Conservation (phyloP, 2,329 filamentous ascomycete genomes). For the Alternaria conjuncta region DNA sequence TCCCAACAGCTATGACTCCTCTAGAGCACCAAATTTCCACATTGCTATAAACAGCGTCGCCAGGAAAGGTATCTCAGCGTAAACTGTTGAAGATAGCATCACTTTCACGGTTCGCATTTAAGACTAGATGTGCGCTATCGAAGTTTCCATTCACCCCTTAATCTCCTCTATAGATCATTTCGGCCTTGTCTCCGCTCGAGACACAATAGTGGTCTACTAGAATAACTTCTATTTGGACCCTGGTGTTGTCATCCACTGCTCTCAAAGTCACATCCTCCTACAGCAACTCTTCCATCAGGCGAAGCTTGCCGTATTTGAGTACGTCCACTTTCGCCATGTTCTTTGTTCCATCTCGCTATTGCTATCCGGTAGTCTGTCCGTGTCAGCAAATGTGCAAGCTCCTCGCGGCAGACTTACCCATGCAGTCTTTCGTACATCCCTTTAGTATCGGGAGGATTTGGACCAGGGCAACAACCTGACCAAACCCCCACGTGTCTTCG, state of each 20-base stretch:
- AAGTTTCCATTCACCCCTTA: not conserved
- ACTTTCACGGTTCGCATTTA: not conserved
- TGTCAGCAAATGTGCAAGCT: not conserved
- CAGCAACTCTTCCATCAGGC: not conserved
- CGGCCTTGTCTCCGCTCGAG: not conserved
- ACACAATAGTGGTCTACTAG: not conserved
- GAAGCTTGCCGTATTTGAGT: not conserved
- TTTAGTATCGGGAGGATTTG: not conserved
- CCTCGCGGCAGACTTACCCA: not conserved
- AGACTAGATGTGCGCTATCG: not conserved
- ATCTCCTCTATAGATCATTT: not conserved
- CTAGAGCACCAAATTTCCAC: not conserved
- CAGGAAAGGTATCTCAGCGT: conserved; percentile 1
- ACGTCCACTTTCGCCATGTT: too few relatives aligned
- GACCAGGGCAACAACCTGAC: not conserved
- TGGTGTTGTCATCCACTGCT: not conserved
- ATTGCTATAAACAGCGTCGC: not conserved
- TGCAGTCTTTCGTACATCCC: not conserved
- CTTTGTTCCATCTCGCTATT: not conserved
- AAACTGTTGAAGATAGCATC: conserved; percentile 3
- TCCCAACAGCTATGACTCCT: not conserved
- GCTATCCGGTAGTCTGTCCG: not conserved
- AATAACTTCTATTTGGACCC: not conserved
- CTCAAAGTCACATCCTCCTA: not conserved
- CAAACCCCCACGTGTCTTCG: not conserved